Conservation (phyloP, 2,329 filamentous ascomycete genomes). For the Sordariomycetes sp. region DNA sequence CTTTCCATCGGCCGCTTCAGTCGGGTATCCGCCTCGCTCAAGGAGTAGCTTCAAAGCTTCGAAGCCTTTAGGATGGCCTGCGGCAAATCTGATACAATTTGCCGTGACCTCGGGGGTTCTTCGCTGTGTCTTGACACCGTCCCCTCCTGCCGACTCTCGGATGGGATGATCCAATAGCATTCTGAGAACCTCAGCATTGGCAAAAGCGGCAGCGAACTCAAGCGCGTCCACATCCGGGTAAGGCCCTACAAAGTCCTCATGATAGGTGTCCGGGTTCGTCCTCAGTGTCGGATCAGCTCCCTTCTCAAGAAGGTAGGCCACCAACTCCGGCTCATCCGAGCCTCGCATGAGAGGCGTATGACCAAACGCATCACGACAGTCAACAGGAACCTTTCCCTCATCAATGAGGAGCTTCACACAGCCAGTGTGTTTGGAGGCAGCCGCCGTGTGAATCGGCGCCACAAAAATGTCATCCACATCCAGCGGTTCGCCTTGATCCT, state of each 20-base stretch:
- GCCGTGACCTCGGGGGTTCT: neutral
- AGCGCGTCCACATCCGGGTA: neutral
- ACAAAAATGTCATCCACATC: conserved; percentile 2
- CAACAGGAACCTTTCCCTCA: neutral
- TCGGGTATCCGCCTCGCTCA: conserved; percentile 2
- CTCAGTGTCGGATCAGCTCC: conserved; percentile 4
- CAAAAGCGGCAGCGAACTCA: neutral
- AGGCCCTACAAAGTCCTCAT: neutral
- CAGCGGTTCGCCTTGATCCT: conserved; percentile 1
- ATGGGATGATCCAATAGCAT: neutral
- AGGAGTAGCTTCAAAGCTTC: conserved; percentile 4
- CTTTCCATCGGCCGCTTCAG: conserved; percentile 1
- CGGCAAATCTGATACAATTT: neutral
- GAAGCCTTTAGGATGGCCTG: neutral
- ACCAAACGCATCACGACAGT: neutral
- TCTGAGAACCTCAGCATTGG: neutral
- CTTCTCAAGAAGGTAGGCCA: conserved; percentile 3
- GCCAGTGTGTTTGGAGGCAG: neutral
- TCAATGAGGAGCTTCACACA: conserved; percentile 5
- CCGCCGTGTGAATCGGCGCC: conserved; percentile 4
- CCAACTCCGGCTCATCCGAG: neutral
- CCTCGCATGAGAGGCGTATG: conserved; percentile 1
- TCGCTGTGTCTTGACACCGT: too few species aligned
- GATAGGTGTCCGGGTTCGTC: neutral
- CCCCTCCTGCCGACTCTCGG: neutral